Conservation (phyloP, 108 stramenopile species). For the Pseudonitzschia multiseries region DNA sequence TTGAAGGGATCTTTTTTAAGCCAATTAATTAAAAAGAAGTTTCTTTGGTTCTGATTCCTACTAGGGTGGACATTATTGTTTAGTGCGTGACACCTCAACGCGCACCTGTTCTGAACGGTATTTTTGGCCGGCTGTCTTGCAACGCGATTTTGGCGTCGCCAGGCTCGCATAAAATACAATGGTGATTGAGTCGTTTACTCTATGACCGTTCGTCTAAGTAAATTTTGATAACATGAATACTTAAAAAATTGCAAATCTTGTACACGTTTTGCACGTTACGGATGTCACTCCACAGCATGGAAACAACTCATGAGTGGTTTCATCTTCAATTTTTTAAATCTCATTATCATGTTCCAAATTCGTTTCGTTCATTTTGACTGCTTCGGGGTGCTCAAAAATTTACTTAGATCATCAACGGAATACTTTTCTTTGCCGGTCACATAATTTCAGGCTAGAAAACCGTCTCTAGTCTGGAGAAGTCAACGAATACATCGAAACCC, state of each 20-base stretch:
- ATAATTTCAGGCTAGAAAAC: not conserved
- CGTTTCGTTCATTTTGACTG: not conserved
- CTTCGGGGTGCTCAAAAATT: not conserved
- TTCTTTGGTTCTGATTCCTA: not conserved
- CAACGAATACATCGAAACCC: slow-evolving; percentile 1
- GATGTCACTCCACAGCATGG: not conserved
- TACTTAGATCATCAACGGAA: slow-evolving; percentile 3
- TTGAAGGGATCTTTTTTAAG: not conserved
- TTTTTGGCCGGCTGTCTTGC: slow-evolving; percentile 6
- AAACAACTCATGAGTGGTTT: not conserved
- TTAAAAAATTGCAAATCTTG: not conserved
- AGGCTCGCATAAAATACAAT: not conserved
- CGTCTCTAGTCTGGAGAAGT: not conserved
- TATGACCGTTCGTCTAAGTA: slow-evolving; percentile 5
- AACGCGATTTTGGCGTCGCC: slow-evolving; percentile 5
- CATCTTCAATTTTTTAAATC: not conserved
- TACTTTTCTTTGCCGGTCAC: not conserved
- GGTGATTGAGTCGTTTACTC: not conserved
- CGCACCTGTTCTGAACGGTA: not conserved
- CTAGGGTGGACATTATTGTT: not conserved
- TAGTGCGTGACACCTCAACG: not conserved
- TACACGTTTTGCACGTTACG: not conserved
- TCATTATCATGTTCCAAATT: not conserved
- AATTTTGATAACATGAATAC: not conserved
- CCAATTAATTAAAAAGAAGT: not conserved